Conservation (phyloP, 306 rosid genomes). For the Senna tora region DNA sequence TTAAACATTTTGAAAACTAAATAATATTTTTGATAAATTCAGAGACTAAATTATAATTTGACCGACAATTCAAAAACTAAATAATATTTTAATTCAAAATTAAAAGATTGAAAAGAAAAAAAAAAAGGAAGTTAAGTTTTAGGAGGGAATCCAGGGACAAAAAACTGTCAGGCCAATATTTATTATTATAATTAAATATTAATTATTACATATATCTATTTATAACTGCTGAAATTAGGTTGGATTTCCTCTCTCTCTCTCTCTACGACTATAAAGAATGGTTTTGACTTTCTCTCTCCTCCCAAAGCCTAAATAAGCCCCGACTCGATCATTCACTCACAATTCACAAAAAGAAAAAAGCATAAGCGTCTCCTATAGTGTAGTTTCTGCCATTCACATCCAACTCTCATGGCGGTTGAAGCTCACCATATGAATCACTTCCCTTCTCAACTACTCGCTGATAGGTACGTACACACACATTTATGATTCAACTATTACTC, state of each 20-base stretch:
- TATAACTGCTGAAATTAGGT: background rate
- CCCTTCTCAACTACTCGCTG: constrained; percentile 50
- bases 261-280: background rate
- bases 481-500: no score
- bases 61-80: no score
- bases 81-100: no score
- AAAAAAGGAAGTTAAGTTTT: constrained; percentile 10
- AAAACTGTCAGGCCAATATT: constrained; percentile 32
- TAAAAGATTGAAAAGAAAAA: no score
- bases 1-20: no score
- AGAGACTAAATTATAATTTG: no score
- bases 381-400: no score
- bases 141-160: background rate
- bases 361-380: no score
- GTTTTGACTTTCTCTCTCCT: constrained; percentile 45
- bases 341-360: no score
- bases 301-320: constrained; percentile 40
- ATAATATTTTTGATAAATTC: no score
- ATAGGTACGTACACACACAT: constrained; percentile 52
- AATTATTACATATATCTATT: background rate
- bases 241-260: constrained; percentile 24
- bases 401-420: constrained; percentile 77
- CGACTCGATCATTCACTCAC: constrained; percentile 35
- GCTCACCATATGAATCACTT: constrained; percentile 52
- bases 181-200: no score